Conservation (phyloP, 1,284 basidiomycete genomes). For the Fomitopsis pinicola region DNA sequence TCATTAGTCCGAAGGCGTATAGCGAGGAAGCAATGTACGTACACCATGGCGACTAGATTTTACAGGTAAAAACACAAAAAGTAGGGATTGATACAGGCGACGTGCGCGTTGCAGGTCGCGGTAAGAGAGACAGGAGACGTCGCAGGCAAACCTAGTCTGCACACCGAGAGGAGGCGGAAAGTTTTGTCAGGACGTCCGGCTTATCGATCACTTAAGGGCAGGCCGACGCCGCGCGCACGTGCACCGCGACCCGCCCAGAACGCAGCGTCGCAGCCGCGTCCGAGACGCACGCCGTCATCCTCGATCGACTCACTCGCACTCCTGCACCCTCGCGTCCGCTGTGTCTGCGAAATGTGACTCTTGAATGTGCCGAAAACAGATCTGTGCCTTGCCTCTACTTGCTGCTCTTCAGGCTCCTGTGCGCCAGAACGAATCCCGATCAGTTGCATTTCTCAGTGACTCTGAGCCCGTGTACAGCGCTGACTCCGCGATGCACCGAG, state of each 20-base stretch:
- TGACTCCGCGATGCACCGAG: too few species aligned
- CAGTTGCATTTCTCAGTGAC: too few species aligned
- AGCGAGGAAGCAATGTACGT: conserved; percentile 33
- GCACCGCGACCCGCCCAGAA: not conserved
- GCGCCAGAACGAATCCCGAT: too few species aligned
- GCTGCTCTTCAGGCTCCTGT: too few species aligned
- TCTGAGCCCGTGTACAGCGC: too few species aligned
- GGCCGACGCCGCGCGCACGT: conserved; percentile 17
- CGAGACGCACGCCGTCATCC: not conserved
- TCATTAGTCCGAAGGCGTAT: conserved; percentile 27
- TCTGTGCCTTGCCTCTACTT: too few species aligned
- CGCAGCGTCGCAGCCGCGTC: not conserved
- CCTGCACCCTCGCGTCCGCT: not conserved
- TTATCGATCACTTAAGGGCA: conserved; percentile 34
- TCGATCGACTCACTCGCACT: not conserved
- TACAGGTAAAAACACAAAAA: conserved; percentile 33
- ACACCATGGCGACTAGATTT: conserved; percentile 70
- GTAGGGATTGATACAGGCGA: conserved; percentile 14
- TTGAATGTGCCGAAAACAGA: too few species aligned
- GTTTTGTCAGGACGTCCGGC: conserved; percentile 18
- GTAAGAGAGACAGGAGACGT: conserved; percentile 18
- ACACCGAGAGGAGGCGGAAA: conserved; percentile 21
- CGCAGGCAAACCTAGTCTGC: conserved; percentile 26
- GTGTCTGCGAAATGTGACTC: not conserved
- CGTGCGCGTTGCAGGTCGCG: conserved; percentile 22